These are phyloP conservation scores for Podila verticillata DNA, from an alignment of 192 early-diverging fungal species.

Conservation along the genomic window DNA sequence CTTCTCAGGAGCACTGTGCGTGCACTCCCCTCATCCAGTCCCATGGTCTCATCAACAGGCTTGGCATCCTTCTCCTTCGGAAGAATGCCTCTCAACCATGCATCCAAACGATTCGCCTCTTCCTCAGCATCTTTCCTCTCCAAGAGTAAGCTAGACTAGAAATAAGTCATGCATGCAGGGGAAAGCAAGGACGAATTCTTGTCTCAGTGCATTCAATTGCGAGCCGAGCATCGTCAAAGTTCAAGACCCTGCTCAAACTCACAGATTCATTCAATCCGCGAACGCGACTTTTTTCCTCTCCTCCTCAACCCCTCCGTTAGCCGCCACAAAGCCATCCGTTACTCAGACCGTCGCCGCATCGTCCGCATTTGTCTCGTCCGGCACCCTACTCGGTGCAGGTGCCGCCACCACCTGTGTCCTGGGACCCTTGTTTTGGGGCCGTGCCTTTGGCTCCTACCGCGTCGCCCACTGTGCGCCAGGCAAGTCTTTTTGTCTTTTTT, in stretches of 20 bases:
- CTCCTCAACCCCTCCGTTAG: background rate
- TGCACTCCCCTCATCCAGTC: too few species aligned
- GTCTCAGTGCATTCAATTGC: too few species aligned
- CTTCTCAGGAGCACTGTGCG: too few species aligned
- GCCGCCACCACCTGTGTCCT: slow-evolving; percentile 7
- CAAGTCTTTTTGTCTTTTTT: background rate
- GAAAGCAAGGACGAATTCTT: too few species aligned
- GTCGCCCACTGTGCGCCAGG: background rate
- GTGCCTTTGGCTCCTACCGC: background rate
- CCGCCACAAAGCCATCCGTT: background rate
- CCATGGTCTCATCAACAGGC: too few species aligned
- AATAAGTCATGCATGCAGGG: too few species aligned
- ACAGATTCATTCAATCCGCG: background rate
- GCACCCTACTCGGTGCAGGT: background rate
- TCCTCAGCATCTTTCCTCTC: too few species aligned
- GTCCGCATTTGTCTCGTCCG: too few species aligned
- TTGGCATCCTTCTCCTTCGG: too few species aligned
- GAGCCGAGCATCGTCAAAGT: background rate
- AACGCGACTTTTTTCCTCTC: background rate
- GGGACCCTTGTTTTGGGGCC: background rate
- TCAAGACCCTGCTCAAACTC: background rate
- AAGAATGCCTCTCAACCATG: too few species aligned
- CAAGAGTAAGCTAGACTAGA: too few species aligned
- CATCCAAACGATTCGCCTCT: too few species aligned
- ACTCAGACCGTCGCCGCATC: background rate